phyloP scores from a whole-genome alignment of 225 moss, liverwort and hornwort genomes.

The Physcomitrellopsis africana region DNA sequence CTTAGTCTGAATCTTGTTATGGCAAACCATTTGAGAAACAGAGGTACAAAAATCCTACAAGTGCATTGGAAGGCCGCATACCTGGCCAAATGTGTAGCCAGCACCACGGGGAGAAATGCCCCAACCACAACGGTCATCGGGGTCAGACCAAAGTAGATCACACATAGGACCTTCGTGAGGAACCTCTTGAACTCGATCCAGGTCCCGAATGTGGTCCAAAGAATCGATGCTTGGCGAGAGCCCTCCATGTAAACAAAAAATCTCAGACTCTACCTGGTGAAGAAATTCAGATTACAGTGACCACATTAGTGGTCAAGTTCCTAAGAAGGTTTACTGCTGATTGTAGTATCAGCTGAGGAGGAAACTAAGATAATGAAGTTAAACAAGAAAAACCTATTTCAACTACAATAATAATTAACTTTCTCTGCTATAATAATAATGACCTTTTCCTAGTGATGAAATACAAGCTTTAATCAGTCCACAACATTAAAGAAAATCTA shows the following conservation, averaged over 20 bases:
- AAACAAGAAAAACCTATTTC: too few species aligned
- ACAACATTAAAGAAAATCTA: too few species aligned
- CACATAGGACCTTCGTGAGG: slow-evolving; percentile 89
- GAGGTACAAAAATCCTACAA: not conserved
- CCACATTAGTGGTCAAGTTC: not conserved
- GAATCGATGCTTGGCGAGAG: slow-evolving; percentile 78
- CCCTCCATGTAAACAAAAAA: slow-evolving; percentile 88
- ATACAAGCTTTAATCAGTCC: too few species aligned
- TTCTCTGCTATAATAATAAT: too few species aligned
- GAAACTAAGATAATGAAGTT: too few species aligned
- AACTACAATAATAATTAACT: not conserved
- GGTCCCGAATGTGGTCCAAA: slow-evolving; percentile 80
- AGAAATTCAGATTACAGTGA: not conserved
- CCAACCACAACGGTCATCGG: slow-evolving; percentile 88
- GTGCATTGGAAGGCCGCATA: not conserved
- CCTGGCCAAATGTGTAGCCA: slow-evolving; percentile 83
- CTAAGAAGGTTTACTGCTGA: too few species aligned
- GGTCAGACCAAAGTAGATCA: slow-evolving; percentile 85
- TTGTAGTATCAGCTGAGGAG: too few species aligned
- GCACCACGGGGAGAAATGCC: slow-evolving; percentile 87
- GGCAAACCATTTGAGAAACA: not conserved
- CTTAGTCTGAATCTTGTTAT: not conserved
- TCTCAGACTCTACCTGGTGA: slow-evolving; percentile 51
- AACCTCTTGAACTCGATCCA: slow-evolving; percentile 90
- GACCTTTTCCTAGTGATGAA: too few species aligned